phyloP scores from a whole-genome alignment of 2,329 filamentous ascomycete genomes.

The Penicillium expansum region DNA sequence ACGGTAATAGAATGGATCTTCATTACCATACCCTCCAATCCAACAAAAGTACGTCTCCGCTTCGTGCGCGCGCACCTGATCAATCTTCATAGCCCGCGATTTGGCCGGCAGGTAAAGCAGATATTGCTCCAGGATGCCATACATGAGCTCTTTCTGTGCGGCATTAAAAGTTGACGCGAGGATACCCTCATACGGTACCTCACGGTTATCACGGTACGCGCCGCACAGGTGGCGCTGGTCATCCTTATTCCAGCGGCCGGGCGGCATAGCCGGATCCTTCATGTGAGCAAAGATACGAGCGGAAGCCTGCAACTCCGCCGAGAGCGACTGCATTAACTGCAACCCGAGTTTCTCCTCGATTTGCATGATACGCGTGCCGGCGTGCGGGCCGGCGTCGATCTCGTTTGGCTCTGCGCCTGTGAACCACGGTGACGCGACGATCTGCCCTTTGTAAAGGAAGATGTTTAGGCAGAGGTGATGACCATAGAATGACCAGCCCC shows the following conservation, averaged over 20 bases:
- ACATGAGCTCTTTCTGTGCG: conserved; percentile 55
- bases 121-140: conserved; percentile 62
- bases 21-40: conserved; percentile 65
- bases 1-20: conserved; percentile 73
- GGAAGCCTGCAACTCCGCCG: conserved; percentile 43
- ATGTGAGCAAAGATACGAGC: conserved; percentile 61
- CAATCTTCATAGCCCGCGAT: conserved; percentile 56
- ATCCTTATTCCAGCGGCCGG: conserved; percentile 69
- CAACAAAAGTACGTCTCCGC: conserved; percentile 76
- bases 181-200: conserved; percentile 72
- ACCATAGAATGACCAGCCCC: conserved; percentile 74
- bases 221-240: conserved; percentile 77
- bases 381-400: conserved; percentile 63
- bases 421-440: conserved; percentile 71
- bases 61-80: conserved; percentile 55
- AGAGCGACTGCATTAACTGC: conserved; percentile 66
- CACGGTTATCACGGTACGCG: conserved; percentile 73
- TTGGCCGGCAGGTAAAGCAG: conserved; percentile 63
- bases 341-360: conserved; percentile 64
- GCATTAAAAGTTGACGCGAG: conserved; percentile 46
- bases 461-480: conserved; percentile 74
- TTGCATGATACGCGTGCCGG: conserved; percentile 64
- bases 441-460: conserved; percentile 63
- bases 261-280: conserved; percentile 63
- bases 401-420: conserved; percentile 76